These are phyloP conservation scores for Penicillium sp. DNA, from an alignment of 2,329 filamentous ascomycete species.

Conservation along the genomic window DNA sequence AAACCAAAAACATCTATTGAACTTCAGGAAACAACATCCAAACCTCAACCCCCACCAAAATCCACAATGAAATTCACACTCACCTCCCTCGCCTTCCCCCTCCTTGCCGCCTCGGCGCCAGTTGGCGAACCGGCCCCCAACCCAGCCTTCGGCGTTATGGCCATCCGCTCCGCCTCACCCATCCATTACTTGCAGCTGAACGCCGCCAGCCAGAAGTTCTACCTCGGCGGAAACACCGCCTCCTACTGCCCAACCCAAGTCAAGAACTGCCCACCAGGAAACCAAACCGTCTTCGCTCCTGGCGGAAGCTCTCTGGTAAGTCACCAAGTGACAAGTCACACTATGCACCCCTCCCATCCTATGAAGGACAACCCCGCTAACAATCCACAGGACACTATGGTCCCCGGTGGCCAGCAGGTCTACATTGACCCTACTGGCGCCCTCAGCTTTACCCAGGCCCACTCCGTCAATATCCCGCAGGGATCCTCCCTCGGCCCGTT, in stretches of 20 bases:
- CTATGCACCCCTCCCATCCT: neutral
- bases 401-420: conserved; percentile 62
- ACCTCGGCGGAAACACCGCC: conserved; percentile 46
- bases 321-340: conserved; percentile 27
- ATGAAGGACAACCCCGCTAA: conserved; percentile 9
- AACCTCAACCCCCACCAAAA: neutral
- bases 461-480: conserved; percentile 52
- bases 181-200: conserved; percentile 50
- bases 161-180: conserved; percentile 47
- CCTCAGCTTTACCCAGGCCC: conserved; percentile 57
- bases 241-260: conserved; percentile 50
- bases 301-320: conserved; percentile 38
- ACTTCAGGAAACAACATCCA: neutral
- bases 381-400: conserved; percentile 45
- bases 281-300: conserved; percentile 47
- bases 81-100: conserved; percentile 25
- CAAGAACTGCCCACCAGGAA: conserved; percentile 46
- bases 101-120: conserved; percentile 28
- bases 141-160: conserved; percentile 44
- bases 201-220: conserved; percentile 51
- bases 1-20: neutral
- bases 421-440: conserved; percentile 56
- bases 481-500: conserved; percentile 55
- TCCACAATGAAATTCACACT: conserved; percentile 28
- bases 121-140: conserved; percentile 9